These are phyloP conservation scores for Hansenula sp. DNA, from an alignment of 1,139 yeast species.

Conservation along the genomic window DNA sequence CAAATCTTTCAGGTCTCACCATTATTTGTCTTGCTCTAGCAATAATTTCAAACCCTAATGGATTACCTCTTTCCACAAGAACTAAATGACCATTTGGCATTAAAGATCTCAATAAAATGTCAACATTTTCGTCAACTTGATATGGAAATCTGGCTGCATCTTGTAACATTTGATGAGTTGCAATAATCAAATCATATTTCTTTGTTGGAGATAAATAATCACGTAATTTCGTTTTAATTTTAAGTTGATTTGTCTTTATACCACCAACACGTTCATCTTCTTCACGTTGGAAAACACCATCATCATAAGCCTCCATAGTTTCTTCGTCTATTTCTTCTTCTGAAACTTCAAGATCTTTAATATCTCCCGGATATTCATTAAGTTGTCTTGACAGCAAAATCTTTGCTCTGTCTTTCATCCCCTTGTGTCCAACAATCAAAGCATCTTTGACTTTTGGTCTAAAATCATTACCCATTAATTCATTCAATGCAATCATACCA, in stretches of 20 bases:
- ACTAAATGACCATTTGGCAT: conserved; percentile 78
- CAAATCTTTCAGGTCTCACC: conserved; percentile 73
- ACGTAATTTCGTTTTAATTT: conserved; percentile 48
- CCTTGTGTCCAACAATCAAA: conserved; percentile 64
- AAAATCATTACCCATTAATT: conserved; percentile 62
- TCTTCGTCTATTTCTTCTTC: conserved; percentile 8
- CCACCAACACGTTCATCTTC: conserved; percentile 45
- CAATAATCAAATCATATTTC: conserved; percentile 78
- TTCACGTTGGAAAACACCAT: conserved; percentile 21
- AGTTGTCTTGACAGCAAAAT: conserved; percentile 66
- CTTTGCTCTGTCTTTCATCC: conserved; percentile 80
- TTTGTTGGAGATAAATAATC: conserved; percentile 40
- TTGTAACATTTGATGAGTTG: conserved; percentile 71
- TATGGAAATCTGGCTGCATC: conserved; percentile 59
- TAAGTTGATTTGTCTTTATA: conserved; percentile 52
- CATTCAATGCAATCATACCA: conserved; percentile 86
- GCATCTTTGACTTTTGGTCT: conserved; percentile 65
- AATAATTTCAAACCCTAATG: conserved; percentile 81
- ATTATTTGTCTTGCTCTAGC: conserved; percentile 89
- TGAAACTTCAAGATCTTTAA: conserved; percentile 10
- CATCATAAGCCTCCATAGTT: conserved; percentile 11
- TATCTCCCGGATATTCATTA: conserved; percentile 38
- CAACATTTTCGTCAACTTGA: conserved; percentile 68
- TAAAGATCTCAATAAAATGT: conserved; percentile 53
- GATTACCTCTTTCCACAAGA: conserved; percentile 83